Conservation (phyloP, 331 rosid species). For the Spiraea crenata region DNA sequence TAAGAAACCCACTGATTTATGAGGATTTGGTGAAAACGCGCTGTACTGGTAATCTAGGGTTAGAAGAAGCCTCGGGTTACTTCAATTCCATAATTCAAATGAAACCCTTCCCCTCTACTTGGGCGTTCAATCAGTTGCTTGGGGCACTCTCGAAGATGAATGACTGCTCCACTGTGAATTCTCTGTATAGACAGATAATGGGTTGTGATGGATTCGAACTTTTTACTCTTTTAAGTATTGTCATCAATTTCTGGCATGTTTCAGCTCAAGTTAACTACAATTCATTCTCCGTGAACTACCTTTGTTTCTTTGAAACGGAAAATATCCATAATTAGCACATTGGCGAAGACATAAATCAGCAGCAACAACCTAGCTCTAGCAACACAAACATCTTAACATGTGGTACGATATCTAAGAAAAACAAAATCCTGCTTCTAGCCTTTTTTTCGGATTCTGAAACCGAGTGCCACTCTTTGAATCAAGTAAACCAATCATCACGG, state of each 20-base stretch:
- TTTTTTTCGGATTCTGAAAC: too few relatives aligned
- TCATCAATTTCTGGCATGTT: too few relatives aligned
- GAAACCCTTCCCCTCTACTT: constrained; percentile 8
- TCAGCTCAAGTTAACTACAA: too few relatives aligned
- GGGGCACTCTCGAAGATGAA: constrained; percentile 14
- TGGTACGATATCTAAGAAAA: neutral
- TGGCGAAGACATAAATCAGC: too few relatives aligned
- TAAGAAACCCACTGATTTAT: too few relatives aligned
- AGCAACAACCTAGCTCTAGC: neutral
- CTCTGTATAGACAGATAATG: constrained; percentile 8
- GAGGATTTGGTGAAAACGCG: neutral
- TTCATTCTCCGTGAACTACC: neutral
- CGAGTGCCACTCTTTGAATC: neutral
- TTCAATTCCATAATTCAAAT: constrained; percentile 17
- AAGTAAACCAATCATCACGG: neutral
- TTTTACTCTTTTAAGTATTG: too few relatives aligned
- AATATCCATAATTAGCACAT: neutral
- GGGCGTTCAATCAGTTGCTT: constrained; percentile 10
- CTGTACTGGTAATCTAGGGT: neutral
- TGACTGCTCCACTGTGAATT: neutral
- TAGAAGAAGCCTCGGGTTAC: constrained; percentile 1
- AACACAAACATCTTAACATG: neutral
- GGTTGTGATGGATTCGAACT: neutral
- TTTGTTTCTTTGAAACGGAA: neutral
- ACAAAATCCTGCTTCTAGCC: too few relatives aligned